A percentile compares a stretch with the other conserved stretches of the same genome.
Conservation (phyloP, 2,329 filamentous ascomycete genomes). For the Fusarium agapanthi region DNA sequence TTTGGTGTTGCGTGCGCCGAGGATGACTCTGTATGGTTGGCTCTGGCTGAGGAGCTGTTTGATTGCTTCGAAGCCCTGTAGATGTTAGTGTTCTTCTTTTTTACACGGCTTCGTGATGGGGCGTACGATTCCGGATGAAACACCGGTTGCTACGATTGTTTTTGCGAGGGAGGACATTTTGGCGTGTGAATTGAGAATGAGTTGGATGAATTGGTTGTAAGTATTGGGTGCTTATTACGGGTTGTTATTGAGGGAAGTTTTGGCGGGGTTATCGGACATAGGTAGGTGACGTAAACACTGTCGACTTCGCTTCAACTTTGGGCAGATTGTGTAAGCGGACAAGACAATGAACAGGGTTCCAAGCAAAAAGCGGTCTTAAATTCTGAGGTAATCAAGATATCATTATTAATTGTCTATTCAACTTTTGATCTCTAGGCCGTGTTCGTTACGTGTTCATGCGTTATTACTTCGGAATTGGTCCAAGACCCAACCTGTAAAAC, state of each 20-base stretch:
- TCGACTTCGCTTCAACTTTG: not conserved
- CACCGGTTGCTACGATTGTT: conserved; percentile 60
- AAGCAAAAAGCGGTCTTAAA: not conserved
- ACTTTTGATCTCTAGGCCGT: not conserved
- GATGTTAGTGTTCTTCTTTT: not conserved
- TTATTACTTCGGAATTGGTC: conserved; percentile 4
- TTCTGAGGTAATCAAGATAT: not conserved
- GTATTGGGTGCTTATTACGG: not conserved
- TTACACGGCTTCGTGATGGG: too few relatives aligned
- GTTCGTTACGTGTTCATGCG: not conserved
- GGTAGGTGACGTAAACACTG: conserved; percentile 28
- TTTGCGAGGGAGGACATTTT: conserved; percentile 54
- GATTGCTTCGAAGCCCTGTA: conserved; percentile 61
- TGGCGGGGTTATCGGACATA: conserved; percentile 37
- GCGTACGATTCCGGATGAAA: conserved; percentile 59
- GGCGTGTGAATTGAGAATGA: not conserved
- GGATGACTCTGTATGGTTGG: conserved; percentile 58
- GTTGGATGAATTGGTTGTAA: not conserved
- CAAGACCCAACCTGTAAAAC: not conserved
- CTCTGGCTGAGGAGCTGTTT: conserved; percentile 58
- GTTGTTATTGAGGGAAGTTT: not conserved
- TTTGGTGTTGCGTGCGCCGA: conserved; percentile 58
- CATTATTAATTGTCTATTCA: conserved; percentile 15
- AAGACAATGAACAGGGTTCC: not conserved
- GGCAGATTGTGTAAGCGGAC: conserved; percentile 11